Evolutionary conservation across 305 asterid species (phyloP).

Genomic region (Vinca major): DNA sequence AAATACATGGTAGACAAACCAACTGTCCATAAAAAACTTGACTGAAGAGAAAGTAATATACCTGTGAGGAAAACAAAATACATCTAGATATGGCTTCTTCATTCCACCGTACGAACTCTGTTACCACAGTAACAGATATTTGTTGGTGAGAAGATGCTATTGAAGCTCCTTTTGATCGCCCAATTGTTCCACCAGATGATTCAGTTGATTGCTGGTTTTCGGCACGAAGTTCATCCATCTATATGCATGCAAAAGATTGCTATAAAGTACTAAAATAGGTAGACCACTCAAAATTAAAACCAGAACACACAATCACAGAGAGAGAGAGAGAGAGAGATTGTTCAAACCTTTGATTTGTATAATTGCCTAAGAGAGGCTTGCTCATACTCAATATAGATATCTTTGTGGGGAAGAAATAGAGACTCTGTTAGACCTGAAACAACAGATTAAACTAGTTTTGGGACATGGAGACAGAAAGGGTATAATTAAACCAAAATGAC

Average conservation of each 20-base stretch:
- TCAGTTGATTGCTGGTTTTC: slow-evolving; percentile 71
- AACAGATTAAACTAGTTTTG: slow-evolving; percentile 18
- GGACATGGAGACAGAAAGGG: slow-evolving; percentile 4
- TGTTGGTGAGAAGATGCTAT: slow-evolving; percentile 74
- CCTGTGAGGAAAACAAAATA: slow-evolving; percentile 78
- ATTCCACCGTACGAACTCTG: slow-evolving; percentile 97
- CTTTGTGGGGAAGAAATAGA: slow-evolving; percentile 83
- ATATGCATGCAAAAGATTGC: slow-evolving; percentile 17
- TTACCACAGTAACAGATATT: slow-evolving; percentile 90
- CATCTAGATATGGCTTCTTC: slow-evolving; percentile 94
- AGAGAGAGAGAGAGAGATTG: slow-evolving; percentile 16
- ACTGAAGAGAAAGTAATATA: slow-evolving; percentile 17
- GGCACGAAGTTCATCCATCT: slow-evolving; percentile 90
- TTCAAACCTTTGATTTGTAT: slow-evolving; percentile 69
- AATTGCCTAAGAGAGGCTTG: slow-evolving; percentile 94
- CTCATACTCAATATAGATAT: slow-evolving; percentile 79
- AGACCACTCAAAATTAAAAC: slow-evolving; percentile 2
- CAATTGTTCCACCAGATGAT: slow-evolving; percentile 84
- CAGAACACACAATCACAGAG: neutral
- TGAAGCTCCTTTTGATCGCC: slow-evolving; percentile 94
- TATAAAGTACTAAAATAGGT: slow-evolving; percentile 9
- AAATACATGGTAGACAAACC: neutral
- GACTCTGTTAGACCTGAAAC: slow-evolving; percentile 85
- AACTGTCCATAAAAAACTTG: neutral
- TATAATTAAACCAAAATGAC: neutral